Evolutionary conservation across 495 filamentous ascomycete species (phyloP), one percentile per base, ranked within the genome.

Genomic region (Penicillium canariense): DNA sequence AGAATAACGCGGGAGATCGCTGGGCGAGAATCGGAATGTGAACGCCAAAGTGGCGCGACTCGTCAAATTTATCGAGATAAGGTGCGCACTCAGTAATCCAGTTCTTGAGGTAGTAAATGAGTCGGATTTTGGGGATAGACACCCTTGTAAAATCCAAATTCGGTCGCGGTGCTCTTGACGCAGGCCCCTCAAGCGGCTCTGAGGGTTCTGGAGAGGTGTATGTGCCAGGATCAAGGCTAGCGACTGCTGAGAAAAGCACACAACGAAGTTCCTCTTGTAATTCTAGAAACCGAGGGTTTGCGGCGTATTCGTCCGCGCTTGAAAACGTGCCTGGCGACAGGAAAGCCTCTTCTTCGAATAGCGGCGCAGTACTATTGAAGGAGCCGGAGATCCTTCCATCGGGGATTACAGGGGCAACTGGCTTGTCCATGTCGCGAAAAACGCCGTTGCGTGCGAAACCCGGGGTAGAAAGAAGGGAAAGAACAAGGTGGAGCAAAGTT

Each of bases 21-120:
- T 68, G 66, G 8, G 69, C 68, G 3, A 72, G 52, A 22, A 68
- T 65, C 10, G 68, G 70, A 17, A 71, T 62, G 17, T 73, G 66
- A 1, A 71, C 59, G 4, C 69, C 70, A 30, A 73, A 73, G 42
- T 63, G 51, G 3, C 62, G 60, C 17, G 52, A 40, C 38, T 66
- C 62, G 49, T 77, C 74, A 34, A 77, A 76, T 63, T 71, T 77
- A 44, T 77, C 74, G 9, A 77, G 68, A 55, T 67, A 67, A 6
- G 64, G 64, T 0, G 64, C 64, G n/a, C 64, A 67, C 40, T 67
- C 64, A 0, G 58, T 67, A 9, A 67, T 67, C 64, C 64, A 67
- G 3, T 67, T 67, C 28, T 67, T 65, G 18, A 67, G 55, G 32
- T 67, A 67, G 17, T 56, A 58, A 17, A 67, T 65, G 14, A 67